Conservation (phyloP, 2,329 filamentous ascomycete species). For the Calonectria pteridis region DNA sequence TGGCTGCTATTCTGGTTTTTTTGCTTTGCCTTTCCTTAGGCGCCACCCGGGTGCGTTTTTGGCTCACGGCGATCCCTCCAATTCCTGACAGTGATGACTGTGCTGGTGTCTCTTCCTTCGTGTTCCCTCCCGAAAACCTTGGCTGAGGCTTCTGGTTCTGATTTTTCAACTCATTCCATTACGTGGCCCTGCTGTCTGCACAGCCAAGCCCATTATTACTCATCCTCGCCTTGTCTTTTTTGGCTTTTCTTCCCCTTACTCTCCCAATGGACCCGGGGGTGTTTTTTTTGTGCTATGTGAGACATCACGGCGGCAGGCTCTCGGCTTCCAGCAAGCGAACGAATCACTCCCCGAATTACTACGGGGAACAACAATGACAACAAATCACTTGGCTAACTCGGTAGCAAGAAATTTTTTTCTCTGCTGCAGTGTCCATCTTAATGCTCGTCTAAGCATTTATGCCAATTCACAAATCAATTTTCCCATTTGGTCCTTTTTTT, state of each 20-base stretch:
- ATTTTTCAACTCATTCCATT: neutral
- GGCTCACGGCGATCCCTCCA: neutral
- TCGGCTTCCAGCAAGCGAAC: slow-evolving; percentile 13
- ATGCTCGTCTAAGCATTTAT: neutral
- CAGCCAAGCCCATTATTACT: slow-evolving; percentile 10
- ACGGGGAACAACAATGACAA: slow-evolving; percentile 3
- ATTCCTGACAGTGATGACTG: neutral
- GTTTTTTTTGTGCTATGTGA: slow-evolving; percentile 7
- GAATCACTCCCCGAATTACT: slow-evolving; percentile 7
- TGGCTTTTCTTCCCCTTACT: neutral
- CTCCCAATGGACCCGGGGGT: neutral
- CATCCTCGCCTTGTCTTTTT: slow-evolving; percentile 6
- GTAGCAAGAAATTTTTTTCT: neutral
- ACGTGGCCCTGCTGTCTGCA: slow-evolving; percentile 11
- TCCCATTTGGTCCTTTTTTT: too few relatives aligned
- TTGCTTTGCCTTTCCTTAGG: neutral
- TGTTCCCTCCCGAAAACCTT: neutral
- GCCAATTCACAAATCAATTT: neutral
- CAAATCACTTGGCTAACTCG: slow-evolving; percentile 4
- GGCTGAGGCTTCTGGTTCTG: neutral
- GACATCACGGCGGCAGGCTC: slow-evolving; percentile 9
- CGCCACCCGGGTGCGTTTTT: neutral
- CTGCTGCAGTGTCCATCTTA: neutral
- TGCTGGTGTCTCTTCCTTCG: neutral
- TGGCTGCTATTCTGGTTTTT: neutral